phyloP scores from a whole-genome alignment of 495 filamentous ascomycete species.

The Aspergillus hancockii region DNA sequence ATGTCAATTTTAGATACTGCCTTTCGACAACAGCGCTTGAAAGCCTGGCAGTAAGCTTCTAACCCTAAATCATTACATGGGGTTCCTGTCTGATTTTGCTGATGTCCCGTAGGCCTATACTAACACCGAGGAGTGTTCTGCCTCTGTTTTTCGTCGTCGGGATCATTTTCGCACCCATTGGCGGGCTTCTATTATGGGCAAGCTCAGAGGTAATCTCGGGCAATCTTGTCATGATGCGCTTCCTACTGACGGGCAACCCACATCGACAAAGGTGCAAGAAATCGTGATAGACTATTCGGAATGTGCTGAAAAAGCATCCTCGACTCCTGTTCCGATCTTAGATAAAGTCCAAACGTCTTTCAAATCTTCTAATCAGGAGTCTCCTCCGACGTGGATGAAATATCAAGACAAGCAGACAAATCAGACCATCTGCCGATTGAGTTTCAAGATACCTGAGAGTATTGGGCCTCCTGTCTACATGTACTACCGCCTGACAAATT shows the following conservation, averaged over 20 bases:
- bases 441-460: conserved; percentile 75
- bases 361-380: conserved; percentile 45
- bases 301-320: conserved; percentile 57
- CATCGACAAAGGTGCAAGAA: conserved; percentile 73
- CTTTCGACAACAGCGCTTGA: conserved; percentile 87
- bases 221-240: conserved; percentile 4
- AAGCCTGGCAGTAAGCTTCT: conserved; percentile 84
- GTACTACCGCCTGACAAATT: conserved; percentile 95
- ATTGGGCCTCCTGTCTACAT: conserved; percentile 79
- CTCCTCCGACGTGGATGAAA: conserved; percentile 39
- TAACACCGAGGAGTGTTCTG: conserved; percentile 89
- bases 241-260: conserved; percentile 16
- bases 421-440: conserved; percentile 59
- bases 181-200: conserved; percentile 80
- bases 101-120: conserved; percentile 65
- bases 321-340: conserved; percentile 39
- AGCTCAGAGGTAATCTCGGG: conserved; percentile 61
- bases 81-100: neutral
- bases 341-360: conserved; percentile 65
- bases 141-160: conserved; percentile 87
- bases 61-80: neutral
- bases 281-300: conserved; percentile 85
- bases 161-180: conserved; percentile 84
- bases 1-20: conserved; percentile 67
- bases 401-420: conserved; percentile 14